Conservation (phyloP, 2,329 filamentous ascomycete species). For the Ophiosphaerella herpotricha region DNA sequence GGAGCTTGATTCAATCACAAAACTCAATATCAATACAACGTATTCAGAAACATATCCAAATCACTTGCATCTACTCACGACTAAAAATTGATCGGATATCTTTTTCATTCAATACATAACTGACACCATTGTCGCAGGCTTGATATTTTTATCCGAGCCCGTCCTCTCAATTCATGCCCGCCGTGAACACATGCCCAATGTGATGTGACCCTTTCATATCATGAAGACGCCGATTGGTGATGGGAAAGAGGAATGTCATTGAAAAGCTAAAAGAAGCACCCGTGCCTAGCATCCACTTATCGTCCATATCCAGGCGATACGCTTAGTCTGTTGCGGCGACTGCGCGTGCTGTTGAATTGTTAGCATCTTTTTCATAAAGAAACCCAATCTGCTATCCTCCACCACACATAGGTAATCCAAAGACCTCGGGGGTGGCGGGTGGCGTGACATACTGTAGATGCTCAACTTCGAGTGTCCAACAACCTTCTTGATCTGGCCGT, state of each 20-base stretch:
- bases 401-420: not conserved
- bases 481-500: slow-evolving; percentile 97
- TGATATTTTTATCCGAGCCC: slow-evolving; percentile 30
- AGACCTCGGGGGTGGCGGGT: not conserved
- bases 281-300: slow-evolving; percentile 30
- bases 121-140: slow-evolving; percentile 31
- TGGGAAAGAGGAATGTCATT: slow-evolving; percentile 43
- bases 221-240: slow-evolving; percentile 42
- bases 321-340: slow-evolving; percentile 45
- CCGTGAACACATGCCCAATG: slow-evolving; percentile 38
- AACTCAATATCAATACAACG: not conserved
- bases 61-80: not conserved
- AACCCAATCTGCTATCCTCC: not conserved
- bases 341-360: slow-evolving; percentile 39
- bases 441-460: slow-evolving; percentile 82
- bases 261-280: slow-evolving; percentile 36
- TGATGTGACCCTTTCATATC: slow-evolving; percentile 37
- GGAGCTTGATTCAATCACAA: no score
- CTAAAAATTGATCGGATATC: slow-evolving; percentile 27
- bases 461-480: slow-evolving; percentile 95
- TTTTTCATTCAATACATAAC: slow-evolving; percentile 45
- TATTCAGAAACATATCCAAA: not conserved
- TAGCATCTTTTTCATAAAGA: slow-evolving; percentile 12
- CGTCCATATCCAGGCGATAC: slow-evolving; percentile 20
- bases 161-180: slow-evolving; percentile 39